phyloP scores from a whole-genome alignment of 495 filamentous ascomycete species.

The Filosporella fistucella region DNA sequence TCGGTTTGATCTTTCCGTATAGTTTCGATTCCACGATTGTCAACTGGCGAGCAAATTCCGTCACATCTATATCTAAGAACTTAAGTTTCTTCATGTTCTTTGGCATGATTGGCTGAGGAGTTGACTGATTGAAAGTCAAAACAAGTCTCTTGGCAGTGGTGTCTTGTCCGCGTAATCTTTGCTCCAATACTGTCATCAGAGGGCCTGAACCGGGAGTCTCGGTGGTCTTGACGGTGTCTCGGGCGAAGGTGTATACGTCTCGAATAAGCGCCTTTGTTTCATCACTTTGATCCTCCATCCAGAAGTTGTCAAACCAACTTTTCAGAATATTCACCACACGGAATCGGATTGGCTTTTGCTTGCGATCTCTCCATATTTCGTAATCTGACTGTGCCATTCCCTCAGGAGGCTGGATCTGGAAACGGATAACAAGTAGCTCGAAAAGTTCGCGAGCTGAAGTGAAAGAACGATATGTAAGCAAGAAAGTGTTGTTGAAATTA shows the following conservation, averaged over 20 bases:
- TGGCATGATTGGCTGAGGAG: slow-evolving; percentile 85
- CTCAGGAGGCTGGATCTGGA: slow-evolving; percentile 88
- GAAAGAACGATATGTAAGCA: slow-evolving; percentile 94
- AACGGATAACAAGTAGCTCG: slow-evolving; percentile 84
- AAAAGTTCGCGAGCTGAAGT: slow-evolving; percentile 87
- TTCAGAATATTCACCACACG: slow-evolving; percentile 96
- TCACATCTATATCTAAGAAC: slow-evolving; percentile 94
- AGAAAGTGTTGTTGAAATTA: slow-evolving; percentile 96
- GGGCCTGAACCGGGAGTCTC: slow-evolving; percentile 82
- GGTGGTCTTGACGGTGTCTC: slow-evolving; percentile 85
- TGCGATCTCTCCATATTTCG: slow-evolving; percentile 85
- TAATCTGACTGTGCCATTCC: slow-evolving; percentile 71
- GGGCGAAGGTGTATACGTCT: slow-evolving; percentile 84
- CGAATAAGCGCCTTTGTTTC: slow-evolving; percentile 79
- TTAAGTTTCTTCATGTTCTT: slow-evolving; percentile 99
- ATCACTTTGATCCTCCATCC: slow-evolving; percentile 92
- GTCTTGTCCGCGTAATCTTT: slow-evolving; percentile 81
- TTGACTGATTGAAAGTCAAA: slow-evolving; percentile 71
- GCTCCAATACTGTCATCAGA: slow-evolving; percentile 79
- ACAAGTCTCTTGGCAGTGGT: slow-evolving; percentile 81
- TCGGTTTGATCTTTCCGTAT: slow-evolving; percentile 91
- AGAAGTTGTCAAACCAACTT: slow-evolving; percentile 96
- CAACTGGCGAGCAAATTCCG: slow-evolving; percentile 92
- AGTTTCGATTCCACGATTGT: slow-evolving; percentile 95
- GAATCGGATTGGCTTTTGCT: slow-evolving; percentile 93